Conservation (phyloP, 2,329 filamentous ascomycete species). For the Hypoxylon sp. region DNA sequence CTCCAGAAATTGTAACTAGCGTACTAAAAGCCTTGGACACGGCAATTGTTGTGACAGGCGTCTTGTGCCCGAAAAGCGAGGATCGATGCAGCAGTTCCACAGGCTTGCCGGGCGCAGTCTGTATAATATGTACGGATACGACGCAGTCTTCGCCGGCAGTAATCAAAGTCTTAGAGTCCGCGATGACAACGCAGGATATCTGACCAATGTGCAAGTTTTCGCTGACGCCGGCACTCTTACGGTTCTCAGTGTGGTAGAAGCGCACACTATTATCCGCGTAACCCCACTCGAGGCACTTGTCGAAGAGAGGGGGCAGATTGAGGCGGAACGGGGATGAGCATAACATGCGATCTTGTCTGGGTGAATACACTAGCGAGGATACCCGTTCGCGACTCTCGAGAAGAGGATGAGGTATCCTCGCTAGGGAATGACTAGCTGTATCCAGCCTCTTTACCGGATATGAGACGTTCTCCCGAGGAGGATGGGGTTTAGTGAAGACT, state of each 20-base stretch:
- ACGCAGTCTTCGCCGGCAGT: conserved; percentile 95
- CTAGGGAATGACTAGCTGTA: conserved; percentile 80
- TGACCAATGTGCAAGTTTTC: conserved; percentile 96
- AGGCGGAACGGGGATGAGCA: conserved; percentile 87
- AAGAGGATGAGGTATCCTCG: conserved; percentile 82
- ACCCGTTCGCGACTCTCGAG: conserved; percentile 85
- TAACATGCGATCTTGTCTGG: conserved; percentile 85
- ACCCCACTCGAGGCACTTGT: conserved; percentile 96
- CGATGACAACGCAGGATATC: conserved; percentile 85
- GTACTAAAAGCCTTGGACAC: conserved; percentile 91
- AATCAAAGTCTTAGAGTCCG: conserved; percentile 90
- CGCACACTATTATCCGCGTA: conserved; percentile 93
- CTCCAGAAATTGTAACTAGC: conserved; percentile 84
- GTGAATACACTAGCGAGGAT: conserved; percentile 81
- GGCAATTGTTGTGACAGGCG: conserved; percentile 84
- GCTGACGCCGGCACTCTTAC: conserved; percentile 86
- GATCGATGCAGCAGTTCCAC: conserved; percentile 85
- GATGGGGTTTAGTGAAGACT: conserved; percentile 87
- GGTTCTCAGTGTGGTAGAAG: conserved; percentile 88
- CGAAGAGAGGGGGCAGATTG: conserved; percentile 87
- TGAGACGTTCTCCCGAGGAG: conserved; percentile 77
- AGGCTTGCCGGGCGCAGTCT: conserved; percentile 73
- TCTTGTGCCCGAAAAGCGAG: conserved; percentile 91
- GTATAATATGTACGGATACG: conserved; percentile 84
- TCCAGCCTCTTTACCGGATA: conserved; percentile 81